These are phyloP conservation scores for Picochlorum sp. DNA, from an alignment of 139 green algal genomes.

Conservation along the genomic window DNA sequence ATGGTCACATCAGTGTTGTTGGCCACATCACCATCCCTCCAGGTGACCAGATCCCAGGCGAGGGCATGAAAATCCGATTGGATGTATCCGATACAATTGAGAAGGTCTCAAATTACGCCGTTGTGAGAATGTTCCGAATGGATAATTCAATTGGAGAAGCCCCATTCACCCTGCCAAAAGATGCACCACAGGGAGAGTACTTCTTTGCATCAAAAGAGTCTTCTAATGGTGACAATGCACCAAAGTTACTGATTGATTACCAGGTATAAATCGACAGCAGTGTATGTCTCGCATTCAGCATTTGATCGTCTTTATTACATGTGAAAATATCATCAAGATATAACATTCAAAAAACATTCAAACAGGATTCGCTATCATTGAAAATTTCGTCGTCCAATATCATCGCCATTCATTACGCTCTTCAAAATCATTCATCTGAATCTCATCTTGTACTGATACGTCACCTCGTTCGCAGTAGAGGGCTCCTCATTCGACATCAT, in stretches of 20 bases:
- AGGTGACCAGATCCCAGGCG: neutral
- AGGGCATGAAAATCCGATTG: neutral
- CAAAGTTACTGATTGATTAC: constrained; percentile 1
- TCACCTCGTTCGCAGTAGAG: neutral
- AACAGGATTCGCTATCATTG: neutral
- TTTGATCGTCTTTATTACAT: neutral
- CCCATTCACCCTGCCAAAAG: neutral
- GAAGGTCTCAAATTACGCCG: neutral
- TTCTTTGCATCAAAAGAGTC: constrained; percentile 1
- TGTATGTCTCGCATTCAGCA: neutral
- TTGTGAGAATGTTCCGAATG: neutral
- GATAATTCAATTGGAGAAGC: neutral
- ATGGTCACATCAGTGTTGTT: neutral
- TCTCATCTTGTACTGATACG: constrained; percentile 10
- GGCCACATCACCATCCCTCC: constrained; percentile 7
- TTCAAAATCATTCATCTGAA: constrained; percentile 6
- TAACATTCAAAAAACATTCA: no score
- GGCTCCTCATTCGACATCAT: neutral
- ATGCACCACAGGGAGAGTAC: neutral
- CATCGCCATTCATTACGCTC: neutral
- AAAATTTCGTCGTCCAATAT: neutral
- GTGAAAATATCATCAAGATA: neutral
- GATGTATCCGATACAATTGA: neutral
- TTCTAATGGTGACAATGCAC: neutral
- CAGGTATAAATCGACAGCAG: neutral